These are phyloP conservation scores for Singerocomus inundabilis DNA, from an alignment of 1,284 basidiomycete species.

Conservation along the genomic window DNA sequence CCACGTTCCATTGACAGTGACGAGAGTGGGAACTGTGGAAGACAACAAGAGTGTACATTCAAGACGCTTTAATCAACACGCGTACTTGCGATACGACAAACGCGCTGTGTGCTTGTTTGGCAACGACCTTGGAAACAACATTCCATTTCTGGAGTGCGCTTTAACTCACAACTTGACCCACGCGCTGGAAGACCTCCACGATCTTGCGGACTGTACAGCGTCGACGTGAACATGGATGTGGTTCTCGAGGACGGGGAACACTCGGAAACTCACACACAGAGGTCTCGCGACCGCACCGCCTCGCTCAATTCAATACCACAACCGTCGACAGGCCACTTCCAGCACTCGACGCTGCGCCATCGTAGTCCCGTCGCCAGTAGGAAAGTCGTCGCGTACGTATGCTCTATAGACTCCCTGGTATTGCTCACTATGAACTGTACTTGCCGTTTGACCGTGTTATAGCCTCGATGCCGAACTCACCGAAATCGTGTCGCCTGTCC, in stretches of 20 bases:
- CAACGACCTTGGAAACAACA: too few relatives aligned
- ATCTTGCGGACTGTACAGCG: too few relatives aligned
- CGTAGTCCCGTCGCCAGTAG: constrained; percentile 18
- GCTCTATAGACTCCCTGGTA: background rate
- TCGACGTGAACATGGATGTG: constrained; percentile 14
- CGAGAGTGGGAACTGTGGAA: too few relatives aligned
- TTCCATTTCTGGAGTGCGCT: too few relatives aligned
- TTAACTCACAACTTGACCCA: too few relatives aligned
- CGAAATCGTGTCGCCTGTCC: constrained; percentile 56
- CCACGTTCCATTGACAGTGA: too few relatives aligned
- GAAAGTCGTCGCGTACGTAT: constrained; percentile 17
- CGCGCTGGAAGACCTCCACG: too few relatives aligned
- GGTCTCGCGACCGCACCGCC: constrained; percentile 10
- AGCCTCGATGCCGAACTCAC: constrained; percentile 26
- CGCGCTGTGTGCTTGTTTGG: too few relatives aligned
- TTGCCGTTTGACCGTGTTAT: background rate
- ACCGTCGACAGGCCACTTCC: background rate
- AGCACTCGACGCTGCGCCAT: constrained; percentile 15
- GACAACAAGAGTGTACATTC: too few relatives aligned
- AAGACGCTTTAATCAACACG: too few relatives aligned
- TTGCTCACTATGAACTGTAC: background rate
- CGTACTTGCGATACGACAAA: too few relatives aligned
- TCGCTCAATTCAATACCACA: constrained; percentile 19
- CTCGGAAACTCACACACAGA: background rate
- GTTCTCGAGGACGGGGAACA: constrained; percentile 18